phyloP scores from a whole-genome alignment of 768 basidiomycete genomes.

The Holtermannia corniformis region DNA sequence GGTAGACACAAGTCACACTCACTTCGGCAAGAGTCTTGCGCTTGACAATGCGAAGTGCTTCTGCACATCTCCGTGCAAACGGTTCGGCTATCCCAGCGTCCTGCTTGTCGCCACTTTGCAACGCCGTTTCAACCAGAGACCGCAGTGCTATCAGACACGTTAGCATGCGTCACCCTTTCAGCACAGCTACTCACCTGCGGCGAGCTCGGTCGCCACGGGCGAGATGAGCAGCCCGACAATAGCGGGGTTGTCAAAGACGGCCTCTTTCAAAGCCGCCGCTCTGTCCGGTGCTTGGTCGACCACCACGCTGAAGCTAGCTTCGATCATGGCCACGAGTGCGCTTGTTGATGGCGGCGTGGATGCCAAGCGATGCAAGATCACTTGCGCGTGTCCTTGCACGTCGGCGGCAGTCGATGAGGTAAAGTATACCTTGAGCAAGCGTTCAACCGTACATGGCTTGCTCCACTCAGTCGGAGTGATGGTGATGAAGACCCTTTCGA shows the following conservation, averaged over 20 bases:
- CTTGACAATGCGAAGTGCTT: conserved; percentile 3
- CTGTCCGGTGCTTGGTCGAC: neutral
- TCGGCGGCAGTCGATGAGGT: neutral
- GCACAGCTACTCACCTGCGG: neutral
- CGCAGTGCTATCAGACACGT: neutral
- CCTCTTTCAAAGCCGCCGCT: neutral
- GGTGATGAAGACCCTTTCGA: neutral
- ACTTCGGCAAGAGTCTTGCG: conserved; percentile 9
- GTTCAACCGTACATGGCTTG: neutral
- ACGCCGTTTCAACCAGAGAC: neutral
- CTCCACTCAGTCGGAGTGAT: neutral
- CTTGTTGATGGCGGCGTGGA: neutral
- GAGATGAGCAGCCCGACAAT: neutral
- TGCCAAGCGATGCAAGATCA: neutral
- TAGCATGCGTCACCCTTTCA: neutral
- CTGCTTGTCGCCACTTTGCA: neutral
- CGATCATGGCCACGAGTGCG: neutral
- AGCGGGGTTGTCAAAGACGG: neutral
- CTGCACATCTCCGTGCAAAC: neutral
- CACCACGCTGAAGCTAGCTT: neutral
- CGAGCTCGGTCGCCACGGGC: neutral
- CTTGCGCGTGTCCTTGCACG: neutral
- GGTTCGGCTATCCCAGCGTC: neutral
- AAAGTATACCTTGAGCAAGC: neutral
- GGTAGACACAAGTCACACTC: neutral